These are phyloP conservation scores for Sordariomycetes sp. DNA, from an alignment of 2,329 filamentous ascomycete genomes.

Conservation along the genomic window DNA sequence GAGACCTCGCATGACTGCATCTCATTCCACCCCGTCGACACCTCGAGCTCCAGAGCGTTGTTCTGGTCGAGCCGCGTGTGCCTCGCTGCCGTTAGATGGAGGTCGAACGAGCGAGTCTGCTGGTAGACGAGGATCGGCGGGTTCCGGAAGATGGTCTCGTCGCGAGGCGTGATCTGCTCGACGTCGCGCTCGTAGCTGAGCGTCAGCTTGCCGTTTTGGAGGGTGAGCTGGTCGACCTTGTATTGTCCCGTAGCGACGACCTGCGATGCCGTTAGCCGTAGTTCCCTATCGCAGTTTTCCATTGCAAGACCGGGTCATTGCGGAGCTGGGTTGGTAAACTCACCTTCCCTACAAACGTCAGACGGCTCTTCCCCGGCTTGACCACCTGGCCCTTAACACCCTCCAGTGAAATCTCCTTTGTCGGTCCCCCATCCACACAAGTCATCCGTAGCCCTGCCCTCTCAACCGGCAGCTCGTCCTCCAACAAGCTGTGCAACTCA, in stretches of 20 bases:
- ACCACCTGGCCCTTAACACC: conserved; percentile 20
- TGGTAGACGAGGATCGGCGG: conserved; percentile 64
- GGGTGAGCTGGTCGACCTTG: conserved; percentile 56
- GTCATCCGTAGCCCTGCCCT: conserved; percentile 50
- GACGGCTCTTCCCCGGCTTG: conserved; percentile 33
- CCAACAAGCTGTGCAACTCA: conserved; percentile 56
- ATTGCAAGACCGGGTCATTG: too few species aligned
- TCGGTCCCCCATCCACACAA: conserved; percentile 37
- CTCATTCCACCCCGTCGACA: conserved; percentile 64
- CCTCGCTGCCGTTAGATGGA: conserved; percentile 51
- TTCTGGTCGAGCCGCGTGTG: conserved; percentile 68
- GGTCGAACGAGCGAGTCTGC: conserved; percentile 52
- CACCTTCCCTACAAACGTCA: conserved; percentile 21
- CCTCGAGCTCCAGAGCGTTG: conserved; percentile 61
- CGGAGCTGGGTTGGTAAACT: too few species aligned
- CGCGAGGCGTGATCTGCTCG: conserved; percentile 29
- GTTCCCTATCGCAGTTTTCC: background rate
- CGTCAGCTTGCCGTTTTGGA: conserved; percentile 49
- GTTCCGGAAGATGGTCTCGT: conserved; percentile 38
- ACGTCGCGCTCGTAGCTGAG: conserved; percentile 52
- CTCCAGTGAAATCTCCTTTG: conserved; percentile 56
- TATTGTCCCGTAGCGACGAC: conserved; percentile 60
- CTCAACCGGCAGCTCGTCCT: conserved; percentile 55
- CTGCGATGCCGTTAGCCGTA: conserved; percentile 22
- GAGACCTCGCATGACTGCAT: conserved; percentile 45